Conservation (phyloP, 345 rosid genomes). For the Populus tremula region DNA sequence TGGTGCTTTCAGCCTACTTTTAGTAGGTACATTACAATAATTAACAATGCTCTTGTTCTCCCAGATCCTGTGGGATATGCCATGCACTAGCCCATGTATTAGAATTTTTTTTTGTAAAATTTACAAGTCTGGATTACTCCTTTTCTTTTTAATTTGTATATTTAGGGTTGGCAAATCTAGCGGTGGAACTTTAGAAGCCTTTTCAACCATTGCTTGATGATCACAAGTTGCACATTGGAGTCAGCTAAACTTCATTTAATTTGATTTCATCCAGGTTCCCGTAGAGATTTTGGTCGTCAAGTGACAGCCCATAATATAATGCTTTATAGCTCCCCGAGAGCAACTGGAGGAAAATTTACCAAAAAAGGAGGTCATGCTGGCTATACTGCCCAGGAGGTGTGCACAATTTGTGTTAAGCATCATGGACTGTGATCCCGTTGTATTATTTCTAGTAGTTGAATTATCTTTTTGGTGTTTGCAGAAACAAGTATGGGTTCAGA, state of each 20-base stretch:
- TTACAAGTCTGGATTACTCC: neutral
- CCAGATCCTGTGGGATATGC: neutral
- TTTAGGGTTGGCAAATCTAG: neutral
- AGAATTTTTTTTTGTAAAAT: neutral
- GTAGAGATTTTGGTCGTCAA: slow-evolving; percentile 12
- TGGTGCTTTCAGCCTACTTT: neutral
- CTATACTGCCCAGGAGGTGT: slow-evolving; percentile 43
- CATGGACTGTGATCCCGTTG: neutral
- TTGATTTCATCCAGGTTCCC: slow-evolving; percentile 14
- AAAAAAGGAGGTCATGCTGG: slow-evolving; percentile 39
- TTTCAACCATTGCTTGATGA: neutral
- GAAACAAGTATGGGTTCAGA: slow-evolving; percentile 73
- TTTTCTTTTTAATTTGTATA: too few relatives aligned
- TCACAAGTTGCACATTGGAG: neutral
- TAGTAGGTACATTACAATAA: neutral
- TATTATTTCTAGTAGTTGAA: neutral
- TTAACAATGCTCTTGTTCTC: neutral
- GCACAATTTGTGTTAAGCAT: slow-evolving; percentile 1
- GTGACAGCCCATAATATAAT: slow-evolving; percentile 6
- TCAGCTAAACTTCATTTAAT: neutral
- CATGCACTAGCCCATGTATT: neutral
- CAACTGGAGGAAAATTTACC: slow-evolving; percentile 27
- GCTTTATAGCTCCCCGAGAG: slow-evolving; percentile 7
- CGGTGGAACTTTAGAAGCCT: neutral
- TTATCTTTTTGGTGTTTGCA: slow-evolving; percentile 22